phyloP scores from a whole-genome alignment of 345 rosid genomes.

The Nasturtium officinale region DNA sequence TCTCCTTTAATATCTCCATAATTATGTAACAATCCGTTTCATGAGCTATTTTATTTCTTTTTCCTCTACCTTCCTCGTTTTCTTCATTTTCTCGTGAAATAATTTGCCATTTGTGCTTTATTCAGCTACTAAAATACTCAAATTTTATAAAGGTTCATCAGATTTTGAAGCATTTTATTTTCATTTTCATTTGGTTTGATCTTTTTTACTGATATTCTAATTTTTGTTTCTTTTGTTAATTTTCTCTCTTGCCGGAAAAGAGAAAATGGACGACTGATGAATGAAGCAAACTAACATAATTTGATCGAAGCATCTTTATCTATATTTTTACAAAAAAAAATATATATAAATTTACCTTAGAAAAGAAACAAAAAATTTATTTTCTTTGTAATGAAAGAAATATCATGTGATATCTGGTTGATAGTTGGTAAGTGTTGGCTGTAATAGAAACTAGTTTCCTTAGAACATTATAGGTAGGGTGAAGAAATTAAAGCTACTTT shows the following conservation, averaged over 20 bases:
- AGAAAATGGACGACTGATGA: constrained; percentile 37
- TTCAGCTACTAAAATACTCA: constrained; percentile 16
- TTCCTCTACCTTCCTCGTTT: neutral
- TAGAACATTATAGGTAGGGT: constrained; percentile 17
- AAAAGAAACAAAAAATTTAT: constrained; percentile 7
- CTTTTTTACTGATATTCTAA: neutral
- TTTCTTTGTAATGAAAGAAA: no score
- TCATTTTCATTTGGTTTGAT: constrained; percentile 3
- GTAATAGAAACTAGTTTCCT: constrained; percentile 8
- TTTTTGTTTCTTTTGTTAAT: neutral
- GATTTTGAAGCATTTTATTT: neutral
- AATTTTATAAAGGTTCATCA: neutral
- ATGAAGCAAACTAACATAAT: constrained; percentile 9
- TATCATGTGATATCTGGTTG: constrained; percentile 42
- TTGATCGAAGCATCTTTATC: constrained; percentile 27
- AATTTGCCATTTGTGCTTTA: neutral
- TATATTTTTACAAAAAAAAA: neutral
- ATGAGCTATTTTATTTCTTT: neutral
- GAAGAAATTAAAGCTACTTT: neutral
- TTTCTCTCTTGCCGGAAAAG: constrained; percentile 25
- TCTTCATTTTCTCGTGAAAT: neutral
- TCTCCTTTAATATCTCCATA: constrained; percentile 43
- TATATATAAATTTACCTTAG: neutral
- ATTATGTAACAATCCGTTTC: constrained; percentile 34
- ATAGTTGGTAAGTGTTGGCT: constrained; percentile 32